A percentile compares a stretch with the other conserved stretches of the same genome.
Evolutionary conservation across 2,329 filamentous ascomycete genomes (phyloP).

Genomic region (Penicillium verrucosum): DNA sequence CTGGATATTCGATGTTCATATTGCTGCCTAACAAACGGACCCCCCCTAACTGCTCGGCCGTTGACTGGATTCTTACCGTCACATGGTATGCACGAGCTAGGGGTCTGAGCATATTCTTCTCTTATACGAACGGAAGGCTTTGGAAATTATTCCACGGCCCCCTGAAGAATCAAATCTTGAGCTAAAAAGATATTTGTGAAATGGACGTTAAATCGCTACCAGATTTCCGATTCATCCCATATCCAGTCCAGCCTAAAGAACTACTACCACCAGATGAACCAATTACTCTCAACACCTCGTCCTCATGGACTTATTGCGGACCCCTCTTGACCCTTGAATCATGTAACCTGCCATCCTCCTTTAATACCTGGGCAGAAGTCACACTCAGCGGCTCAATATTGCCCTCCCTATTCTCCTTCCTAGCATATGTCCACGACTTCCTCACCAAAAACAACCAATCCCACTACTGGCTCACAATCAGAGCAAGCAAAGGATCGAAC

Average conservation of each 20-base stretch:
- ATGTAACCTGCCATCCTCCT: constrained; percentile 33
- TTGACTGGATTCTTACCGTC: not conserved
- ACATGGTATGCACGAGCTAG: not conserved
- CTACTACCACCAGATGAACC: constrained; percentile 4
- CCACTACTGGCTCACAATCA: constrained; percentile 50
- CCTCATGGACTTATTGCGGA: constrained; percentile 48
- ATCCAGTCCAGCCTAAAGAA: constrained; percentile 3
- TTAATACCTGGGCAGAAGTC: constrained; percentile 40
- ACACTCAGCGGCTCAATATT: constrained; percentile 38
- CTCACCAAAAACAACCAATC: constrained; percentile 35
- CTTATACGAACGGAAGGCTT: not conserved
- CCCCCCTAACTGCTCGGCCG: not conserved
- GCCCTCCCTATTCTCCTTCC: constrained; percentile 40
- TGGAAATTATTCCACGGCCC: not conserved
- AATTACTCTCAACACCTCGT: constrained; percentile 19
- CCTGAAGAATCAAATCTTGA: not conserved
- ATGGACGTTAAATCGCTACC: constrained; percentile 20
- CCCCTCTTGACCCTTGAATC: constrained; percentile 34
- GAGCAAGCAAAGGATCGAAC: constrained; percentile 43
- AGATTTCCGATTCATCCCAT: constrained; percentile 21
- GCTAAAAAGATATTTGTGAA: not conserved
- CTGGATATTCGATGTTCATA: not conserved
- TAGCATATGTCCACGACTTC: constrained; percentile 40
- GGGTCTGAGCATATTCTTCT: not conserved
- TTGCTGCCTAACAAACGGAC: not conserved